Evolutionary conservation across 208 protist genomes (phyloP).

Genomic region (Trypanosoma scelopori): DNA sequence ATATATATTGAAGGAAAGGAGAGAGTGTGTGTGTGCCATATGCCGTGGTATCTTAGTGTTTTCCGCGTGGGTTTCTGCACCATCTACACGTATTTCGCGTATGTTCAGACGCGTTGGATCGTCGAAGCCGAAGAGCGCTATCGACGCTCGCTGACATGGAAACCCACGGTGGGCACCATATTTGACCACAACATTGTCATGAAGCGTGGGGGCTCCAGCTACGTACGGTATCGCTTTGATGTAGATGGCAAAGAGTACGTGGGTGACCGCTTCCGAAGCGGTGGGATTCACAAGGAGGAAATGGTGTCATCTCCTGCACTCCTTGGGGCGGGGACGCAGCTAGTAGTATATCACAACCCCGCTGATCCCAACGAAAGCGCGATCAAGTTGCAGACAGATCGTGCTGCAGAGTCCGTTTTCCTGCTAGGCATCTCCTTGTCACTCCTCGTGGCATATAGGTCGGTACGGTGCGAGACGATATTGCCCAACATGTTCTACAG

Average conservation of each 20-base stretch:
- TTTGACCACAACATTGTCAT: constrained; percentile 90
- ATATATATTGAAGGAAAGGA: neutral
- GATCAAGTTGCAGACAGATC: constrained; percentile 84
- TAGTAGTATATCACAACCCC: constrained; percentile 89
- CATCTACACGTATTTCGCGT: constrained; percentile 78
- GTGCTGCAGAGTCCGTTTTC: constrained; percentile 75
- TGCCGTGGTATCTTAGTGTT: constrained; percentile 87
- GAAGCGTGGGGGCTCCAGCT: constrained; percentile 74
- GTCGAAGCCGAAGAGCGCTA: constrained; percentile 82
- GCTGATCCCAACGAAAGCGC: constrained; percentile 78
- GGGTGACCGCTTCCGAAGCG: constrained; percentile 83
- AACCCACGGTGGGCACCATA: constrained; percentile 80
- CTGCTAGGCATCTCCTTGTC: constrained; percentile 59
- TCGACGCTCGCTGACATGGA: constrained; percentile 79
- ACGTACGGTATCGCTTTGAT: constrained; percentile 83
- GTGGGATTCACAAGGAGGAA: constrained; percentile 85
- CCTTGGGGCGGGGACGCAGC: constrained; percentile 83
- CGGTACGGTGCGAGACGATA: constrained; percentile 92
- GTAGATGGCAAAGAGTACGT: constrained; percentile 75
- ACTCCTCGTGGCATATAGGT: constrained; percentile 72
- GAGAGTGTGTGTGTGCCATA: constrained; percentile 11
- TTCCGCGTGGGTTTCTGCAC: constrained; percentile 73
- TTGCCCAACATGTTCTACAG: constrained; percentile 91
- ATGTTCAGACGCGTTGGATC: constrained; percentile 67
- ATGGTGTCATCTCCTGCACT: constrained; percentile 76